phyloP scores from a whole-genome alignment of 805 yeast genomes.

The Ogataea dorogensis region DNA sequence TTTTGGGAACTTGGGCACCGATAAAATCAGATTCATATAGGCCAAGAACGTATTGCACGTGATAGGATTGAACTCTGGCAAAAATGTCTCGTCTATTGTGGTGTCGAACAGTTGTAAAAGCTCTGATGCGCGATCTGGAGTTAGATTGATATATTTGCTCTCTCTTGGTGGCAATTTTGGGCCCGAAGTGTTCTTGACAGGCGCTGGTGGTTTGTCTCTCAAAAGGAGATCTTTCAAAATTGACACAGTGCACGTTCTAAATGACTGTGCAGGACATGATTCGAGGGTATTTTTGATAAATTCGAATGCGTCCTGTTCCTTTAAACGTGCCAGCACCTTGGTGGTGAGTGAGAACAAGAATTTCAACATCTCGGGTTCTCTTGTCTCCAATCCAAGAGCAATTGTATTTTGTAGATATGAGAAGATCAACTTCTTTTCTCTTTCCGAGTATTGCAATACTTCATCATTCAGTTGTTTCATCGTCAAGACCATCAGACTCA shows the following conservation, averaged over 20 bases:
- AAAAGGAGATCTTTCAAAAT: slow-evolving; percentile 66
- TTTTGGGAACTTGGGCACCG: slow-evolving; percentile 26
- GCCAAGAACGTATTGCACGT: slow-evolving; percentile 48
- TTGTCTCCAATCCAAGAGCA: slow-evolving; percentile 18
- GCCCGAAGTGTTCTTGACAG: slow-evolving; percentile 5
- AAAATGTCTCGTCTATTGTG: slow-evolving; percentile 38
- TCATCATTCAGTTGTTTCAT: slow-evolving; percentile 19
- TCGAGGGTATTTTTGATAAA: slow-evolving; percentile 64
- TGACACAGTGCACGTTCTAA: slow-evolving; percentile 58
- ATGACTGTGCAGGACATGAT: slow-evolving; percentile 59
- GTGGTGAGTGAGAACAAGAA: slow-evolving; percentile 61
- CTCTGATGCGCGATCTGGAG: slow-evolving; percentile 40
- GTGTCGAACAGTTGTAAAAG: slow-evolving; percentile 43
- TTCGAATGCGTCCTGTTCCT: slow-evolving; percentile 54
- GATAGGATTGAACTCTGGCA: slow-evolving; percentile 13
- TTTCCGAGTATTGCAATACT: neutral
- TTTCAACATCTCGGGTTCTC: slow-evolving; percentile 18
- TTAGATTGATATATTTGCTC: slow-evolving; percentile 42
- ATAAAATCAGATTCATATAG: slow-evolving; percentile 48
- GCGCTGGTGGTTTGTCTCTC: slow-evolving; percentile 29
- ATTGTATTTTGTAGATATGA: slow-evolving; percentile 28
- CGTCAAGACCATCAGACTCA: slow-evolving; percentile 22
- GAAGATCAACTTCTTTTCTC: slow-evolving; percentile 13
- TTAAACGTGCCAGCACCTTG: slow-evolving; percentile 55
- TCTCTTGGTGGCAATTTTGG: slow-evolving; percentile 43